Conservation (phyloP, 2,329 filamentous ascomycete genomes). For the Aspergillus fijiensis region DNA sequence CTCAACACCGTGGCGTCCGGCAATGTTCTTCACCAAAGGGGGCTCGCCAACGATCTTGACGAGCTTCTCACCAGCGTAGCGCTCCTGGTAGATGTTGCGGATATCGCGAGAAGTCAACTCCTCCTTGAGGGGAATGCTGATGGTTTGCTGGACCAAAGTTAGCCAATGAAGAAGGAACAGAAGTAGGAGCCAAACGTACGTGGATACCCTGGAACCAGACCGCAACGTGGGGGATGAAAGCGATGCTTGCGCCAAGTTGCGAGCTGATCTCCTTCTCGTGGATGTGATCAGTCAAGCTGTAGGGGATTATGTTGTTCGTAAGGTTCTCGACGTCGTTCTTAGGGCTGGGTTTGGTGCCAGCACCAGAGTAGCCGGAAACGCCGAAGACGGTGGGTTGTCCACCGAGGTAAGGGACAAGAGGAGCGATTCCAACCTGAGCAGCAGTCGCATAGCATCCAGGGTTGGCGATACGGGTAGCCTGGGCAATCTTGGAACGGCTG, state of each 20-base stretch:
- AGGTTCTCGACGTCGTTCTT: constrained; percentile 89
- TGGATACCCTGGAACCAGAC: constrained; percentile 96
- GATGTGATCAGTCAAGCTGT: constrained; percentile 88
- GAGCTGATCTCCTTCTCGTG: constrained; percentile 87
- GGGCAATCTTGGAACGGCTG: constrained; percentile 71
- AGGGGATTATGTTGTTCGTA: constrained; percentile 84
- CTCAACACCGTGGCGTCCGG: constrained; percentile 82
- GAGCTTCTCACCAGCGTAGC: constrained; percentile 92
- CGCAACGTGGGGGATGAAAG: constrained; percentile 92
- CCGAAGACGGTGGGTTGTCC: constrained; percentile 83
- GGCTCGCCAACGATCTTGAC: constrained; percentile 89
- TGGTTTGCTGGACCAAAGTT: constrained; percentile 63
- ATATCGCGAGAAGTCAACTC: constrained; percentile 89
- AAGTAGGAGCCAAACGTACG: constrained; percentile 36
- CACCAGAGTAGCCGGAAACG: constrained; percentile 90
- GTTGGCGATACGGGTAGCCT: constrained; percentile 80
- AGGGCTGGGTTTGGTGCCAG: constrained; percentile 87
- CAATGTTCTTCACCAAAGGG: constrained; percentile 80
- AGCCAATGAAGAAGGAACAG: constrained; percentile 9
- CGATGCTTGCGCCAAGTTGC: constrained; percentile 72
- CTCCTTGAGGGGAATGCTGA: constrained; percentile 82
- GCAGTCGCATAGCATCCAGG: constrained; percentile 95
- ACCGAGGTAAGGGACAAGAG: constrained; percentile 73
- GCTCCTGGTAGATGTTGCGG: constrained; percentile 90
- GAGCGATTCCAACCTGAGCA: constrained; percentile 84